Conservation (phyloP, 495 filamentous ascomycete genomes). For the Xanthoparmelia taractica region DNA sequence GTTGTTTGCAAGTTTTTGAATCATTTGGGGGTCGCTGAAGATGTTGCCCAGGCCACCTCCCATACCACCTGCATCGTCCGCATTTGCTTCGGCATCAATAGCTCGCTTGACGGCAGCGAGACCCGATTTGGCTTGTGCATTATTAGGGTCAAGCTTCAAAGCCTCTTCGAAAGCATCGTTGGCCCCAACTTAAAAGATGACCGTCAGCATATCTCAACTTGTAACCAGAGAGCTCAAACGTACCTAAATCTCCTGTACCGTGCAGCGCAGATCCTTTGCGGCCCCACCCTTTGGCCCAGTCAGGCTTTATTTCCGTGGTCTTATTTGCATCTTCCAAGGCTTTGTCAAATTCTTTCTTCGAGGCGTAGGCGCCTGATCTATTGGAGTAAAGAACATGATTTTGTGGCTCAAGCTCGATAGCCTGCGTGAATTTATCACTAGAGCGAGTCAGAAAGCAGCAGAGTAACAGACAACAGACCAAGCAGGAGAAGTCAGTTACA, state of each 20-base stretch:
- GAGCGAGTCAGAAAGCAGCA: slow-evolving; percentile 8
- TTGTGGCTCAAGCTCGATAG: slow-evolving; percentile 74
- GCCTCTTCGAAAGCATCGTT: slow-evolving; percentile 86
- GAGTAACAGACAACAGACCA: too few relatives aligned
- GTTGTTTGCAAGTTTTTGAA: slow-evolving; percentile 85
- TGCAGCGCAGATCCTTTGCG: slow-evolving; percentile 88
- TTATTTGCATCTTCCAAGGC: slow-evolving; percentile 88
- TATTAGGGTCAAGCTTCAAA: slow-evolving; percentile 80
- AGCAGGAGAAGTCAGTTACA: slow-evolving; percentile 30
- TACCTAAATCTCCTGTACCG: slow-evolving; percentile 74
- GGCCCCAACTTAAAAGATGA: slow-evolving; percentile 51
- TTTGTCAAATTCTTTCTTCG: slow-evolving; percentile 74
- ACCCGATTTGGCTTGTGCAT: slow-evolving; percentile 86
- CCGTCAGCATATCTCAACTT: slow-evolving; percentile 3
- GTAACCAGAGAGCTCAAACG: slow-evolving; percentile 13
- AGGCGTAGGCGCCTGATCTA: slow-evolving; percentile 90
- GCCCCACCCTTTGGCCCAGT: slow-evolving; percentile 95
- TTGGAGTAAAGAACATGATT: slow-evolving; percentile 99
- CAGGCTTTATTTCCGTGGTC: slow-evolving; percentile 86
- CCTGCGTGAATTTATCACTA: slow-evolving; percentile 89
- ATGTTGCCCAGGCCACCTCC: slow-evolving; percentile 73
- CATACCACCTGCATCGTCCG: slow-evolving; percentile 58
- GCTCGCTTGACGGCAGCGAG: slow-evolving; percentile 74
- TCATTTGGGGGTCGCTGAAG: slow-evolving; percentile 84
- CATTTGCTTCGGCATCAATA: slow-evolving; percentile 70